phyloP scores from a whole-genome alignment of 2,329 filamentous ascomycete genomes.

The Knoxdaviesia proteae region DNA sequence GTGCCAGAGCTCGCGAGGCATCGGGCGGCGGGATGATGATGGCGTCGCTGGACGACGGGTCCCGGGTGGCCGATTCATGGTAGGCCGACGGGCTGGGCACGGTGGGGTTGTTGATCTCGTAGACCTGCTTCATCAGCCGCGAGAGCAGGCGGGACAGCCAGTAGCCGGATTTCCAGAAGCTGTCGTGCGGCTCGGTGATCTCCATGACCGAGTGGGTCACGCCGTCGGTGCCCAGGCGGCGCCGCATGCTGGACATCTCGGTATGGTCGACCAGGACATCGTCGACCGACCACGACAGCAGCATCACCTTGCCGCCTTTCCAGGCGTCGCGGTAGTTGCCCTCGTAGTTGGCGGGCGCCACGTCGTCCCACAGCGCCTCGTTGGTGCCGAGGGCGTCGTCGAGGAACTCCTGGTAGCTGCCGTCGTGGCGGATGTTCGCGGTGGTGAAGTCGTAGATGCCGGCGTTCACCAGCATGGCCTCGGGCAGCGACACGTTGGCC shows the following conservation, averaged over 20 bases:
- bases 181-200: constrained; percentile 38
- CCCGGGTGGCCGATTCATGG: no score
- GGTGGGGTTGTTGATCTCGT: no score
- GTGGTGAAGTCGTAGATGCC: constrained; percentile 46
- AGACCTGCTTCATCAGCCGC: no score
- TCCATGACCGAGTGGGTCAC: constrained; percentile 11
- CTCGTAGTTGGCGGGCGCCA: constrained; percentile 28
- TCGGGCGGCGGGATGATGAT: no score
- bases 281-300: constrained; percentile 23
- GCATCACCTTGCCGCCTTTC: constrained; percentile 12
- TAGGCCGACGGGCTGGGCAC: no score
- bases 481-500: constrained; percentile 17
- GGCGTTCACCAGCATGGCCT: constrained; percentile 36
- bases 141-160: no score
- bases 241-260: constrained; percentile 36
- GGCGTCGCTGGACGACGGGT: no score
- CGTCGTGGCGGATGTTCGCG: constrained; percentile 23
- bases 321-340: constrained; percentile 20
- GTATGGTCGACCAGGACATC: constrained; percentile 29
- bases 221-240: constrained; percentile 19
- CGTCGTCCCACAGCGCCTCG: constrained; percentile 26
- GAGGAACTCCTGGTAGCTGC: constrained; percentile 35
- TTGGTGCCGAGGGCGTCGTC: constrained; percentile 37
- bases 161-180: constrained; percentile 26
- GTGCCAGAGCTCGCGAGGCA: no score